A percentile compares a stretch with the other conserved stretches of the same genome.
Conservation (phyloP, 257 asterid species). For the Parsonsia alboflavescens region DNA sequence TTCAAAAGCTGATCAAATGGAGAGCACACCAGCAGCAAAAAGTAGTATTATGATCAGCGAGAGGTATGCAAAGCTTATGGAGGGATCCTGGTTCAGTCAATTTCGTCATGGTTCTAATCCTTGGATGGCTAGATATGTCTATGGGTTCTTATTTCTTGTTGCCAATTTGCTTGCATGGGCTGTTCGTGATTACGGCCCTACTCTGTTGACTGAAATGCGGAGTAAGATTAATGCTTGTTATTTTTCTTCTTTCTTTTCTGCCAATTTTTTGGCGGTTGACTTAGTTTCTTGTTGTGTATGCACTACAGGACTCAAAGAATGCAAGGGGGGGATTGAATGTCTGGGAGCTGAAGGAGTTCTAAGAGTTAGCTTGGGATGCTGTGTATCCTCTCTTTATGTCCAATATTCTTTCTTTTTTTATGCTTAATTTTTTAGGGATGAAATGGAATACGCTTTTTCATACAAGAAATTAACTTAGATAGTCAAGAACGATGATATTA, state of each 20-base stretch:
- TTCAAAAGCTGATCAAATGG: slow-evolving; percentile 27
- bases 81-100: slow-evolving; percentile 46
- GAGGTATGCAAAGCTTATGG: slow-evolving; percentile 30
- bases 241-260: background rate
- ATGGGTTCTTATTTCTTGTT: slow-evolving; percentile 38
- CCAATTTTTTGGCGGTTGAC: background rate
- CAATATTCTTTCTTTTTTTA: background rate
- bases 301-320: slow-evolving; percentile 41
- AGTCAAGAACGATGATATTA: background rate
- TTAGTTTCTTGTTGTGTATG: background rate
- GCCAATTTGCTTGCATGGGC: slow-evolving; percentile 51
- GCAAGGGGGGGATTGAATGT: slow-evolving; percentile 44
- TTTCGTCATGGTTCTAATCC: slow-evolving; percentile 49
- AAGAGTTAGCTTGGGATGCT: slow-evolving; percentile 52
- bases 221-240: slow-evolving; percentile 21
- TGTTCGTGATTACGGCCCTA: slow-evolving; percentile 46
- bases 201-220: slow-evolving; percentile 30
- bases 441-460: background rate
- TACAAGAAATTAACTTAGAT: background rate
- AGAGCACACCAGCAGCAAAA: slow-evolving; percentile 19
- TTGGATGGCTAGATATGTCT: slow-evolving; percentile 56
- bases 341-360: slow-evolving; percentile 50
- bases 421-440: background rate
- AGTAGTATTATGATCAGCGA: slow-evolving; percentile 7
- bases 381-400: slow-evolving; percentile 33